phyloP scores from a whole-genome alignment of 345 rosid species.

The Pugionium dolabratum region DNA sequence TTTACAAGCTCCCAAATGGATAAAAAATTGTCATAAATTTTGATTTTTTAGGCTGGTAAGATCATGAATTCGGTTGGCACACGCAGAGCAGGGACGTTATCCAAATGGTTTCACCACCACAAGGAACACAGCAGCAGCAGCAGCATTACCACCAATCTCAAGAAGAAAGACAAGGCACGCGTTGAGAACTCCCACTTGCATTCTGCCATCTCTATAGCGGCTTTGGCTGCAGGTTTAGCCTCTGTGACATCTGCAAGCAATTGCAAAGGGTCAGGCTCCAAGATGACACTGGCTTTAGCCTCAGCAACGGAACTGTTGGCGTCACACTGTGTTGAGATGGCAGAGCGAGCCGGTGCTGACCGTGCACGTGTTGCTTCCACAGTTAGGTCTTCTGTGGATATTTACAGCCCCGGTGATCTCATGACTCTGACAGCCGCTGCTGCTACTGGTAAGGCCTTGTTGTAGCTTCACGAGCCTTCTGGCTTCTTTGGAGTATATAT shows the following conservation, averaged over 20 bases:
- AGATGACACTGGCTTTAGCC: conserved; percentile 67
- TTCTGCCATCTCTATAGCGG: conserved; percentile 80
- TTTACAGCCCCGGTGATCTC: conserved; percentile 77
- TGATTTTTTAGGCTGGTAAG: conserved; percentile 51
- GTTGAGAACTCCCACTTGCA: conserved; percentile 75
- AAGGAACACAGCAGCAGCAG: conserved; percentile 46
- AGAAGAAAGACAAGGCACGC: conserved; percentile 78
- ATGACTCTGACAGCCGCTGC: conserved; percentile 94
- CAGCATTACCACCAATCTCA: conserved; percentile 36
- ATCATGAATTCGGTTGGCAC: conserved; percentile 50
- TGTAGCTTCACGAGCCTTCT: neutral
- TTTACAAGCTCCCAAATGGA: too few relatives aligned
- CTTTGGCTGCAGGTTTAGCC: conserved; percentile 92
- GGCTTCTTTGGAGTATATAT: neutral
- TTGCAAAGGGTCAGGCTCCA: conserved; percentile 36
- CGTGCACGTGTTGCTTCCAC: conserved; percentile 65
- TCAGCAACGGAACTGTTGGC: conserved; percentile 91
- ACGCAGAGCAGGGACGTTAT: conserved; percentile 61
- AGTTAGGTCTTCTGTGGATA: conserved; percentile 79
- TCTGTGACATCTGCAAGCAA: conserved; percentile 66
- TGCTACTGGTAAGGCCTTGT: conserved; percentile 64
- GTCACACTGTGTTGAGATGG: conserved; percentile 83
- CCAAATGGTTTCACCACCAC: conserved; percentile 87
- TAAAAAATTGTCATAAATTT: neutral
- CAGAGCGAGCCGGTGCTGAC: conserved; percentile 78